phyloP scores from a whole-genome alignment of 148 eudicot genomes.

The Heliosperma pusillum region DNA sequence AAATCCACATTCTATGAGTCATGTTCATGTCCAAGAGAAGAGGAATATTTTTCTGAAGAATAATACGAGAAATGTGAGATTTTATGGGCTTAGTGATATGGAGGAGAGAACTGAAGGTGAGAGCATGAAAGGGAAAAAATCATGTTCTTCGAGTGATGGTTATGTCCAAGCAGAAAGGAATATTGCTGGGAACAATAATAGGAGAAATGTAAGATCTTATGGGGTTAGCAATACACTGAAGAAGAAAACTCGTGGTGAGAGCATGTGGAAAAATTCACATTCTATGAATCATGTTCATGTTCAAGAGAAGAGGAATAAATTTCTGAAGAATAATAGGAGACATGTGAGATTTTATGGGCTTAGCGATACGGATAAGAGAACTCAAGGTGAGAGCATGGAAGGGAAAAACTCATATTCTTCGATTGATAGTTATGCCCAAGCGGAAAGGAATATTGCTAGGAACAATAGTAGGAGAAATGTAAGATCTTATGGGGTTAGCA shows the following conservation, averaged over 20 bases:
- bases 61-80: no score
- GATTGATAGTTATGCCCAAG: neutral
- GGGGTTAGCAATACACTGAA: neutral
- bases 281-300: neutral
- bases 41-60: no score
- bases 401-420: neutral
- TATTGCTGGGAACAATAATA: no score
- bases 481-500: neutral
- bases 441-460: neutral
- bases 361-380: neutral
- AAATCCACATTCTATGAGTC: neutral
- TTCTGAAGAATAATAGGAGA: neutral
- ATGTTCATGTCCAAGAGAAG: neutral
- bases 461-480: neutral
- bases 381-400: neutral
- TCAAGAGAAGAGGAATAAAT: neutral
- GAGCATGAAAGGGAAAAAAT: neutral
- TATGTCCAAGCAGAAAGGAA: neutral
- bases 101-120: neutral
- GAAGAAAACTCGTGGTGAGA: neutral
- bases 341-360: neutral
- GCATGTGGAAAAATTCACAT: neutral
- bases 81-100: no score
- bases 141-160: neutral
- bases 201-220: neutral